Evolutionary conservation across 176 grass and related monocot species (phyloP), one percentile per base, ranked within the genome.

Genomic region (Alloteropsis semialata): DNA sequence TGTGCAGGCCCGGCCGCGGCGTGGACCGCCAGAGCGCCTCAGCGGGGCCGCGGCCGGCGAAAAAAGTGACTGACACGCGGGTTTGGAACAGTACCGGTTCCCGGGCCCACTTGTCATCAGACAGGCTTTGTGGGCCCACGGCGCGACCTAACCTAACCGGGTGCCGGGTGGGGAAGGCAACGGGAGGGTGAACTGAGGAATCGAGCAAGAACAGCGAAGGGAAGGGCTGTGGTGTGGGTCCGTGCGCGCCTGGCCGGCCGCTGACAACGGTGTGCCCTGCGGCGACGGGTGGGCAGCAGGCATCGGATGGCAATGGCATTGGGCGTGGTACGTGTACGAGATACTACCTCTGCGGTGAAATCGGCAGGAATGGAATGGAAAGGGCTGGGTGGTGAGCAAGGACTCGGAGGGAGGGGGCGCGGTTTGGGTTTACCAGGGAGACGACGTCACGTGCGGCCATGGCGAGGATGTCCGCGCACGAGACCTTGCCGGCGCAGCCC

Each of bases 401-500:
- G 25, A 0, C 8, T 3, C 16, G 30, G 18, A n/a, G n/a, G n/a
- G n/a, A n/a, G n/a, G n/a, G n/a, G n/a, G n/a, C n/a, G n/a, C n/a
- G n/a, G n/a, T n/a, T 69, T 36, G 34, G 11, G 27, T 8, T 85
- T 75, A 96, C 93, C 82, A 96, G 88, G 11, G 90, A 88, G 65
- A 96, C 90, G 65, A 96, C 93, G 88, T 96, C 93, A 54, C 93
- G 89, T 3, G 93, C 90, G 48, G 93, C 93, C 71, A 96, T 96
- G 88, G 93, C 93, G 67, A 96, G 85, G 83, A 96, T 96, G 80
- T 96, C 93, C 17, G 93, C 93, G 86, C 93, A 96, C 44, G 93
- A 96, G 19, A 96, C 93, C 85, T 92, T 96, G 82, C 89, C 78
- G 53, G 88, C 65, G 67, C 93, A 96, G 0, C 89, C 90, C 0